phyloP scores from a whole-genome alignment of 306 rosid genomes.

The Mimosa bimucronata region DNA sequence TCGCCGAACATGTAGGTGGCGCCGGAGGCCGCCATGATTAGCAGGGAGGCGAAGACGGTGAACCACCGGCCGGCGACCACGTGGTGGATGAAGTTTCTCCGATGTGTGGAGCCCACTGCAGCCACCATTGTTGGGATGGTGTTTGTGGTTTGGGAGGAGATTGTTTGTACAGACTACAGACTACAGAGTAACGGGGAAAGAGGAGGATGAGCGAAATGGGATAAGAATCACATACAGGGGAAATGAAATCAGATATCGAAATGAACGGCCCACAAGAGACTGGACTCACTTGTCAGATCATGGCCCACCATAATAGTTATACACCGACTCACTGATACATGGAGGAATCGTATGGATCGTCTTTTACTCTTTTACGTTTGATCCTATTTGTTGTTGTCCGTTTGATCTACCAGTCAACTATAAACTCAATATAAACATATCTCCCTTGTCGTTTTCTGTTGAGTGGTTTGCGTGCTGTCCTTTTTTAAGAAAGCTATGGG shows the following conservation, averaged over 20 bases:
- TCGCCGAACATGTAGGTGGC: slow-evolving; percentile 67
- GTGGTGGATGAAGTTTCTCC: slow-evolving; percentile 37
- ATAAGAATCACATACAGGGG: not conserved
- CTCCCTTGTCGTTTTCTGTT: not conserved
- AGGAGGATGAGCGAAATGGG: not conserved
- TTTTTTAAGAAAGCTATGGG: not conserved
- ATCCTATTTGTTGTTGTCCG: too few species aligned
- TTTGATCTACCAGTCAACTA: not conserved
- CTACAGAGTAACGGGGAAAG: too few species aligned
- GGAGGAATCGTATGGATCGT: too few species aligned
- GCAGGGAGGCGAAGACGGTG: slow-evolving; percentile 63
- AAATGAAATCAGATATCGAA: too few species aligned
- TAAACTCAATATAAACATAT: not conserved
- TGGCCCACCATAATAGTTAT: too few species aligned
- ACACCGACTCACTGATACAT: too few species aligned
- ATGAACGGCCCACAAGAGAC: not conserved
- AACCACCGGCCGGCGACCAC: slow-evolving; percentile 71
- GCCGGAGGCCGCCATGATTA: slow-evolving; percentile 69
- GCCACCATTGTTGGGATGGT: slow-evolving; percentile 28
- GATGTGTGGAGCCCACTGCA: slow-evolving; percentile 9
- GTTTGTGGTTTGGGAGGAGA: too few species aligned
- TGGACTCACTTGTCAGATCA: too few species aligned
- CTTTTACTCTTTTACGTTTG: too few species aligned
- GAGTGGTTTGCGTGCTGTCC: not conserved
- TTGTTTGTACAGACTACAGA: too few species aligned